Conservation (phyloP, 305 asterid genomes). For the Fraxinus xanthoxyloides region DNA sequence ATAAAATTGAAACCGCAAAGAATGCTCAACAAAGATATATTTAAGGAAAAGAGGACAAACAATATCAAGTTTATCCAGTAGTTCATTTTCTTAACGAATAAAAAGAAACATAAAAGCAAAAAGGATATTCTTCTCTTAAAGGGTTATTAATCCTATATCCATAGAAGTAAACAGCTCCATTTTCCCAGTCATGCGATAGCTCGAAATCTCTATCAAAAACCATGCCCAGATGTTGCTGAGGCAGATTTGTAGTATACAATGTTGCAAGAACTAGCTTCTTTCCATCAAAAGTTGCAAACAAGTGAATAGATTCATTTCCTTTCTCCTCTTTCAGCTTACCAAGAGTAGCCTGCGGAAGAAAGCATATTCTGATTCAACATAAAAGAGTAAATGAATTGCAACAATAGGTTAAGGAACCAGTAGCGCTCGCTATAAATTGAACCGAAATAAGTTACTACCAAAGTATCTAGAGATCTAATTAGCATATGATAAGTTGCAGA, state of each 20-base stretch:
- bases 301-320: constrained; percentile 23
- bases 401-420: no score
- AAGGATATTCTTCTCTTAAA: neutral
- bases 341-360: constrained; percentile 30
- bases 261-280: constrained; percentile 46
- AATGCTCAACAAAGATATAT: no score
- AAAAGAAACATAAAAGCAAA: neutral
- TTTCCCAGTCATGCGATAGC: neutral
- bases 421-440: no score
- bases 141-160: neutral
- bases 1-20: no score
- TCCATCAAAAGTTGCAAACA: constrained; percentile 29
- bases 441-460: no score
- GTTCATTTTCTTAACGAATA: no score
- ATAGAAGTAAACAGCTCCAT: neutral
- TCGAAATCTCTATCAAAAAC: neutral
- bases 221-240: constrained; percentile 43
- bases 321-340: constrained; percentile 41
- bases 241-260: constrained; percentile 36
- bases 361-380: neutral
- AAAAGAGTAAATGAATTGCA: neutral
- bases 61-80: no score
- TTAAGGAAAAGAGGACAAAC: no score
- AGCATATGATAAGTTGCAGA: no score
- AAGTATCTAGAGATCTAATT: no score